Percentiles rank a stretch among this genome's conserved stretches.
phyloP scores from a whole-genome alignment of 208 protist genomes.

The Crithidia fasciculata region DNA sequence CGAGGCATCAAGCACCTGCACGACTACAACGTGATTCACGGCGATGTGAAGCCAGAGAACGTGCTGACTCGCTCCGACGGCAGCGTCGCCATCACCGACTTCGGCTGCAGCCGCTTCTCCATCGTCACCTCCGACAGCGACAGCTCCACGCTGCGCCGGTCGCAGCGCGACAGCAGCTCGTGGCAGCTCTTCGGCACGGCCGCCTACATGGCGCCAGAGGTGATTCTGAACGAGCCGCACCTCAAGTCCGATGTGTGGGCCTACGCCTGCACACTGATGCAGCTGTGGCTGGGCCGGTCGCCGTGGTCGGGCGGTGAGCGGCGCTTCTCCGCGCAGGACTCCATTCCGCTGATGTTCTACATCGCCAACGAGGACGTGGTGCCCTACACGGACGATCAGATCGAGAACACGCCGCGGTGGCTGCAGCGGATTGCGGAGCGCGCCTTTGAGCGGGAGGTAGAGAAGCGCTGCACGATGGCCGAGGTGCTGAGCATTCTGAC shows the following conservation, averaged over 20 bases:
- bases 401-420: constrained; percentile 49
- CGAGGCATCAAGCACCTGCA: constrained; percentile 76
- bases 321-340: constrained; percentile 29
- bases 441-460: constrained; percentile 51
- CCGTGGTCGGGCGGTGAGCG: constrained; percentile 45
- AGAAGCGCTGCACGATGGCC: constrained; percentile 47
- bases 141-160: constrained; percentile 1
- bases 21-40: constrained; percentile 73
- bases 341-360: constrained; percentile 67
- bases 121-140: constrained; percentile 21
- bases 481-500: constrained; percentile 60
- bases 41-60: constrained; percentile 79
- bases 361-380: constrained; percentile 53
- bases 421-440: constrained; percentile 55
- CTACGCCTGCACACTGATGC: constrained; percentile 63
- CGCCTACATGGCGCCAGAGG: constrained; percentile 77
- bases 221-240: constrained; percentile 51
- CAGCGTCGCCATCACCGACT: constrained; percentile 71
- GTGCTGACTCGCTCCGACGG: constrained; percentile 75
- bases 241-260: constrained; percentile 76
- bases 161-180: constrained; percentile 14
- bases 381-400: constrained; percentile 43
- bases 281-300: constrained; percentile 47
- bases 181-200: constrained; percentile 52
- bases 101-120: constrained; percentile 66